A percentile compares a stretch with the other conserved stretches of the same genome.
Evolutionary conservation across 139 green algal genomes (phyloP).

Genomic region (Chlorella vulgaris): DNA sequence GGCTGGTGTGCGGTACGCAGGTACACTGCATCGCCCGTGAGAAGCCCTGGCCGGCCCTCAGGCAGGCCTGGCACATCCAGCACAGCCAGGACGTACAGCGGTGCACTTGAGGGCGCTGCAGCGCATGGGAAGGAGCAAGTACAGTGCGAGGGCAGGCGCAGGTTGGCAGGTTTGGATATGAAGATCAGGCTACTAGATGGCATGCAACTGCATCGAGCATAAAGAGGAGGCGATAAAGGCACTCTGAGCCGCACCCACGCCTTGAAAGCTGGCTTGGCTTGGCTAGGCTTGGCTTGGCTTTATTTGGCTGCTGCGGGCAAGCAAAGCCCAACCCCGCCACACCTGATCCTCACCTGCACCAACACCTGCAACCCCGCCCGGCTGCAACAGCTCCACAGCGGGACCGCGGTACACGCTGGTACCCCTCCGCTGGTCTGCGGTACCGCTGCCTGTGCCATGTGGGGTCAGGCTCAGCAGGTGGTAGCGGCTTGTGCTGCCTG

Average conservation of each 20-base stretch:
- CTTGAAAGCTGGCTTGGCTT: no score
- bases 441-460: neutral
- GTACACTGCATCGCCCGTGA: conserved; percentile 49
- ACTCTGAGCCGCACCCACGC: no score
- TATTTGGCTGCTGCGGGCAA: no score
- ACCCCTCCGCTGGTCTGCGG: neutral
- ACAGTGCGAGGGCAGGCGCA: neutral
- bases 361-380: neutral
- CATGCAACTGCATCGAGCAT: no score
- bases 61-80: conserved; percentile 48
- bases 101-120: neutral
- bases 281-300: no score
- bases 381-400: conserved; percentile 5
- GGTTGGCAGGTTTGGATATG: no score
- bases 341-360: no score
- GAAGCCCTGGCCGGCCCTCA: conserved; percentile 41
- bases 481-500: neutral
- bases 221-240: no score
- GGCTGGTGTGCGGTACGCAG: conserved; percentile 11
- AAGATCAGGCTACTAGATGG: no score
- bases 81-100: conserved; percentile 1
- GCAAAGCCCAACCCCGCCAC: no score
- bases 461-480: neutral
- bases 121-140: neutral
- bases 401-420: neutral